These are phyloP conservation scores for Trifolium repens DNA, from an alignment of 306 rosid genomes.

Conservation along the genomic window DNA sequence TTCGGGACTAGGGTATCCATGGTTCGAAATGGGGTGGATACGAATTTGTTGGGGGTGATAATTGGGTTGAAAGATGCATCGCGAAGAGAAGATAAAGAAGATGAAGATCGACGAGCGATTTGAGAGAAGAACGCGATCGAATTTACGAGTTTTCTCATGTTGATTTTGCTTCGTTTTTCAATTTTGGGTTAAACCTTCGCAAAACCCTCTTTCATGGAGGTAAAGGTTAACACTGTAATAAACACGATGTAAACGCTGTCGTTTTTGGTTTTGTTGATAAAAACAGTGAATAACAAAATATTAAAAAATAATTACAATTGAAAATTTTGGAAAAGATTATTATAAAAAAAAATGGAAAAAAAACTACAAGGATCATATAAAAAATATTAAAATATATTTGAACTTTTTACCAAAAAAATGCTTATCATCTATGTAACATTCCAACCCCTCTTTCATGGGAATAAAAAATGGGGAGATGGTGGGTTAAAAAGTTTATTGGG, in stretches of 20 bases:
- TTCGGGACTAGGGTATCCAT: constrained; percentile 59
- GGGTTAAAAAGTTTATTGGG: no score
- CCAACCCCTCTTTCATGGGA: no score
- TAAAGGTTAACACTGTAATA: not conserved
- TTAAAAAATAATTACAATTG: no score
- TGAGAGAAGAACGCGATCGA: constrained; percentile 53
- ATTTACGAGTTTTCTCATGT: constrained; percentile 62
- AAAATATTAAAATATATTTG: no score
- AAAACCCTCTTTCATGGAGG: constrained; percentile 54
- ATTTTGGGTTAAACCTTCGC: constrained; percentile 49
- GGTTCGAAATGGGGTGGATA: constrained; percentile 56
- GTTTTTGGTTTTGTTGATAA: not conserved
- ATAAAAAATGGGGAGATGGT: no score
- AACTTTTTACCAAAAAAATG: no score
- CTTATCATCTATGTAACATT: no score
- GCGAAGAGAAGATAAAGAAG: constrained; percentile 34
- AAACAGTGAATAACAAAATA: no score
- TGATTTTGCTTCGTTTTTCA: not conserved
- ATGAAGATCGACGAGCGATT: constrained; percentile 50
- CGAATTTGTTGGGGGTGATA: constrained; percentile 47
- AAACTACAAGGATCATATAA: no score
- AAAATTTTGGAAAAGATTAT: no score
- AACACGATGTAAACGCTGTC: constrained; percentile 17
- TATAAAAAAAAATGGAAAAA: no score
- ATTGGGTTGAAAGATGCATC: constrained; percentile 49